Base-by-base conservation (phyloP, 768 basidiomycete genomes). In the Boletus tylopilopsis region DNA sequence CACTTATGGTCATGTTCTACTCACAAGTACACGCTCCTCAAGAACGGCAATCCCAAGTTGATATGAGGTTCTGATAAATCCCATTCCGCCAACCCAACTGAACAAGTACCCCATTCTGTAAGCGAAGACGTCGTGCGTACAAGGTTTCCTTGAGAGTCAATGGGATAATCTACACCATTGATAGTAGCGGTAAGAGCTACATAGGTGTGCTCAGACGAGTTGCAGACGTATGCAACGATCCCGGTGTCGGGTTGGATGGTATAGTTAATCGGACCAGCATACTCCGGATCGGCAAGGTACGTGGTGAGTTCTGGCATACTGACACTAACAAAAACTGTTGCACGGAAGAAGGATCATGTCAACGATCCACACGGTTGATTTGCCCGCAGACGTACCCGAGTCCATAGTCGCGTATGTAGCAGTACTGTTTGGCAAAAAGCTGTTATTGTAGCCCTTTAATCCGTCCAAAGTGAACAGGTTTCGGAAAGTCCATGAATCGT, bases 151-250 rank as follows among this genome's bases (percentile, higher is more conserved):
- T 45, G 7, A 7, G 63, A 64, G 25, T 59, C 56, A 1, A 66
- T 55, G 13, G 42, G 56, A 52, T 64, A 64, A 40, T 64, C 62
- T 5, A 66, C 54, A 3, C 54, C 63, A 29, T 62, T 67, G 42
- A 67, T 60, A 0, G 51, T 60, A 5, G 55, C 46, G 6, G 55
- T 60, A 9, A 67, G 48, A 5, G 55, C 57, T 3, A 63, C 51
- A 10, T 49, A 57, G 1, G 58, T 50, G 6, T 45, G 50, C 33
- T 47, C 45, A 4, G 62, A 40, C 10, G 53, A 42, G 35, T 59
- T 62, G 49, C 60, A 62, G 19, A 55, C 53, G 13, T 63, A 62
- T 42, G 40, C 34, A 38, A n/a, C n/a, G n/a, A 47, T 39, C 10
- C 53, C 35, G 16, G 43, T 49, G 12, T 3, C 15, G 2, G 53